phyloP scores from a whole-genome alignment of 306 rosid genomes.

The Cicer pinnatifidum region DNA sequence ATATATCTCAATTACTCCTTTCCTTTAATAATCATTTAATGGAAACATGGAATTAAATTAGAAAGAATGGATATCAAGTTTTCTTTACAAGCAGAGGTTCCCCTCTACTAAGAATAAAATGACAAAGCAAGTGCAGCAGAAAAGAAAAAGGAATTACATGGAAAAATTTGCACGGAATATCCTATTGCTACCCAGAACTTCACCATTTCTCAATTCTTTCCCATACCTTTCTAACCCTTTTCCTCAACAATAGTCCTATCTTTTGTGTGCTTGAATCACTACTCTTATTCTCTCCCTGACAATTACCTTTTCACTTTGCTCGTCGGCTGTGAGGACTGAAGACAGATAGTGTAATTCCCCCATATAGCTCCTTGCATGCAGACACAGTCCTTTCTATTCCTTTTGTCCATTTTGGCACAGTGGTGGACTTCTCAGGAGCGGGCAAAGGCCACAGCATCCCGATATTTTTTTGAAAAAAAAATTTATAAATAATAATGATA shows the following conservation, averaged over 20 bases:
- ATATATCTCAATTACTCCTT: slow-evolving; percentile 26
- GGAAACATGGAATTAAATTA: slow-evolving; percentile 25
- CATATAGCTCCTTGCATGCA: background rate
- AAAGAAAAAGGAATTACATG: background rate
- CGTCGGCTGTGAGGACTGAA: background rate
- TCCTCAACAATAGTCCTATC: slow-evolving; percentile 19
- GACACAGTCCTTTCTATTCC: slow-evolving; percentile 10
- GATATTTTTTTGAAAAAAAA: no score
- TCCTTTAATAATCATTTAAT: slow-evolving; percentile 14
- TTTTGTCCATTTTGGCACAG: background rate
- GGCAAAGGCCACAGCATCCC: no score
- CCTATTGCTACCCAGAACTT: slow-evolving; percentile 3
- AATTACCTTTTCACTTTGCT: slow-evolving; percentile 15
- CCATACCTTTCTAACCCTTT: slow-evolving; percentile 1
- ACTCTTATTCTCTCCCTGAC: slow-evolving; percentile 3
- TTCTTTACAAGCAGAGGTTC: slow-evolving; percentile 14
- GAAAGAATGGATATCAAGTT: slow-evolving; percentile 15
- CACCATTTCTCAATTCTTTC: slow-evolving; percentile 23
- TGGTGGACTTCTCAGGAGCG: no score
- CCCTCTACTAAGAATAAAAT: slow-evolving; percentile 27
- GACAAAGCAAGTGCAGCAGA: slow-evolving; percentile 22
- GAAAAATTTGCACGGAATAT: slow-evolving; percentile 23
- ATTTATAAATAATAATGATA: no score
- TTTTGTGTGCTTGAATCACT: background rate
- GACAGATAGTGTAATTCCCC: slow-evolving; percentile 25